Base-by-base conservation (phyloP, 805 yeast species). In the Metschnikowia continentalis region DNA sequence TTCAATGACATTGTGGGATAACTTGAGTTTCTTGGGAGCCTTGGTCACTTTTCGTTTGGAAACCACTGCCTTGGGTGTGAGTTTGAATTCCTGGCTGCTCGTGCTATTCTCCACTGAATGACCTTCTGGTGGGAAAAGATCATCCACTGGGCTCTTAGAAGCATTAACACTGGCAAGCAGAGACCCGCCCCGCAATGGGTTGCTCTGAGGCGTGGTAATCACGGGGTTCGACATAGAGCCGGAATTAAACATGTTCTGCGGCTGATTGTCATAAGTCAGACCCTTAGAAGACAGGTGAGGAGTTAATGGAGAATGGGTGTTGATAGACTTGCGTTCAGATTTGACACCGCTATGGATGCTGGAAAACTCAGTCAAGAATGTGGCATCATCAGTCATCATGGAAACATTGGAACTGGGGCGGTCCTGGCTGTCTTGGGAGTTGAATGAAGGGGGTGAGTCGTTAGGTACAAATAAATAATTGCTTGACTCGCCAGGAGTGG, bases 1-100 rank as follows among this genome's bases (percentile, higher is more conserved):
- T 63, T 88, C 95, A 57, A 88, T 84, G 75, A 86, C 81, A 61
- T 87, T 88, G 68, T 88, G 95, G 6, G 88, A 78, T 1, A 83
- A 74, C 66, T 84, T 78, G 49, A 78, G 80, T 64, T 81, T 82
- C 52, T 73, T 74, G 54, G 70, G 75, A 4, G 81, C 79, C 57
- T 80, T 81, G 5, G 70, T 47, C 17, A 72, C 64, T 20, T 44
- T 49, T 4, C 22, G 33, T 10, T 42, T 42, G 20, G 46, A 11
- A 3, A 33, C 22, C 8, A 33, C 38, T 20, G 26, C 36, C 15
- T 42, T 42, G 3, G 37, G 46, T 5, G 38, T 35, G 15, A 32
- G 26, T 5, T n/a, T 20, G 3, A 11, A 32, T n/a, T 42, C 46
- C 15, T 14, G 32, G 15, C 35, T 42, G 15, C 35, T 42, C 11